A percentile compares a stretch with the other conserved stretches of the same genome.
Conservation (phyloP, 148 eudicot genomes). For the Rhododendron vialii region DNA sequence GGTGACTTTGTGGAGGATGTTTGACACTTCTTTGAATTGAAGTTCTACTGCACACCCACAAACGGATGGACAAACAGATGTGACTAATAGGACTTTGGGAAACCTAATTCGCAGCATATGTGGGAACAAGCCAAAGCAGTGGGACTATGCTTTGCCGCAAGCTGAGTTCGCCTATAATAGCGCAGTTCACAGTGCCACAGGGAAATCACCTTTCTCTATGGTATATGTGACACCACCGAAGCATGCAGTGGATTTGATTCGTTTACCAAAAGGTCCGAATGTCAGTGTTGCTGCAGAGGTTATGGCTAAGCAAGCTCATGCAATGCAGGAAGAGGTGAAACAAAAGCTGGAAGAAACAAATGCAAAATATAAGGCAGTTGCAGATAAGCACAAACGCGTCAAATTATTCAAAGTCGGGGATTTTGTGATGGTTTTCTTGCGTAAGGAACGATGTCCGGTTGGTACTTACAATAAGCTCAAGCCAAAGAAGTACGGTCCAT, state of each 20-base stretch:
- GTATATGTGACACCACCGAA: too few species aligned
- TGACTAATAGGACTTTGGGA: neutral
- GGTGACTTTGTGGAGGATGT: neutral
- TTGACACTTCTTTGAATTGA: neutral
- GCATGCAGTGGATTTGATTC: too few species aligned
- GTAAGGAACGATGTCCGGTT: neutral
- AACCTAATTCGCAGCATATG: neutral
- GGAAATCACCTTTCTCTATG: too few species aligned
- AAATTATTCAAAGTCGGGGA: neutral
- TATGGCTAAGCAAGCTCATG: neutral
- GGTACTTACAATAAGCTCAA: neutral
- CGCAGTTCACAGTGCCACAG: too few species aligned
- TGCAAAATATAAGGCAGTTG: neutral
- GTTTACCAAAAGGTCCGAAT: neutral
- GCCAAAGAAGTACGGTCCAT: neutral
- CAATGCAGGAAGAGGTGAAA: neutral
- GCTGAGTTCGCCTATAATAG: too few species aligned
- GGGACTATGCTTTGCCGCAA: too few species aligned
- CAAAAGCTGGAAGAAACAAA: neutral
- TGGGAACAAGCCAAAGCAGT: neutral
- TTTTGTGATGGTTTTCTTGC: neutral
- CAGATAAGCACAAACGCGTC: neutral
- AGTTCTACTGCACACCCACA: neutral
- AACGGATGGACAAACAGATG: neutral
- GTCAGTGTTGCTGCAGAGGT: neutral